Evolutionary conservation across 139 green algal genomes (phyloP), one percentile per base, ranked within the genome.

Genomic region (Deuterostichococcus epilithicus): DNA sequence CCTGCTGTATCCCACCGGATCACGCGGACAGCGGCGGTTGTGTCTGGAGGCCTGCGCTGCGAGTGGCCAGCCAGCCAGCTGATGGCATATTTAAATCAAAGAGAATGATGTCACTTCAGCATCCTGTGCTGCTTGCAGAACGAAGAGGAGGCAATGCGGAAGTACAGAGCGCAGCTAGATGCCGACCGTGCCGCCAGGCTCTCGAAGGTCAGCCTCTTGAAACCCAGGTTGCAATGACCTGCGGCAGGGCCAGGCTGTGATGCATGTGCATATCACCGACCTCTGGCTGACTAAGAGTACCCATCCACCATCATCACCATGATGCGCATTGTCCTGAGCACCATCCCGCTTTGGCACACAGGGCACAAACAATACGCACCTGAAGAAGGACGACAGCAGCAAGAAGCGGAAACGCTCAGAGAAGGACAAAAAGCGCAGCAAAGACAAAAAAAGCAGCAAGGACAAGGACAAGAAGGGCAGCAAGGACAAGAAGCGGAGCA

Each of bases 161-260:
- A 88, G 66, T 89, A 86, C 67, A 71, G 81, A 22, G 76, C 72
- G 22, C 84, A 89, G 74, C 79, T 89, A 18, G 84, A 86, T 71
- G 84, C 76, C 22, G 84, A 89, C 66, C 70, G 84, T 36, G 79
- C 58, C 23, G 35, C 68, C 2, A 78, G 68, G 66, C 79, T 89
- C 0, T 52, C 74, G 30, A 70, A 70, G 32, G 66, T 63, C 18
- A 28, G 13, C 26, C 20, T 63, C 20, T n/a, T n/a, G n/a, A n/a
- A n/a, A n/a, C n/a, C n/a, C n/a, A n/a, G n/a, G n/a, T n/a, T n/a
- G n/a, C n/a, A n/a, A n/a, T n/a, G n/a, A n/a, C n/a, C n/a, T n/a
- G n/a, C n/a, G n/a, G n/a, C n/a, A n/a, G n/a, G n/a, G n/a, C n/a
- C n/a, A n/a, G n/a, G n/a, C n/a, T n/a, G n/a, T n/a, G n/a, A n/a